Evolutionary conservation across 148 eudicot genomes (phyloP), one percentile per base, ranked within the genome.

Genomic region (Chenopodium berlandieri): DNA sequence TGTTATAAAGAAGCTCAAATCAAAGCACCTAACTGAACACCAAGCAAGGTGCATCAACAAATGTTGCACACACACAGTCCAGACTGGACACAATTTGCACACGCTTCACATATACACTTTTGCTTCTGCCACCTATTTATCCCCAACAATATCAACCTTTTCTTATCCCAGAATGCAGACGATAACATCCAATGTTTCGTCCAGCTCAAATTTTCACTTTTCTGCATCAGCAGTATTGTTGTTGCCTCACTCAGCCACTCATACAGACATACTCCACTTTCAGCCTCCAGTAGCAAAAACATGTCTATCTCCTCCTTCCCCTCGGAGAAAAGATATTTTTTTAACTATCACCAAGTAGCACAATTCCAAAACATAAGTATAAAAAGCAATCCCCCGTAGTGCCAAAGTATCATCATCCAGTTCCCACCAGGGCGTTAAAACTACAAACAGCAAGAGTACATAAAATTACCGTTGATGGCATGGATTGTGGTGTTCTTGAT

Each of bases 401-500:
- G 52, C 50, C 25, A 23, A 9, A 22, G 3, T 10, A 56, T 74
- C 12, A 74, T 31, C 77, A 48, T 23, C 60, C 16, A 54, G 32
- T 75, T 14, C 64, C 65, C 9, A 17, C 34, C 68, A 31, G 64
- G 78, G 6, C 23, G 20, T 8, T 9, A 2, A 32, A 17, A 71
- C 19, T 52, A n/a, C 48, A 9, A 10, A 50, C 54, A 19, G 62
- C 34, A 65, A 50, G 60, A 48, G 34, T 7, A 7, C 10, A 46
- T 12, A 63, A 68, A 70, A 79, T 82, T 85, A 94, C 93, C 86
- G 47, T 25, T 47, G 91, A 83, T 74, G 94, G 68, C 54, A 84
- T 78, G 25, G 92, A 70, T 71, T 89, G 93, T 77, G 90, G 34
- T 71, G 90, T 67, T 86, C 89, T 96, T 73, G 94, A 85, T 34